Base-by-base conservation (phyloP, 2,329 filamentous ascomycete species). In the Aureobasidium pullulans region DNA sequence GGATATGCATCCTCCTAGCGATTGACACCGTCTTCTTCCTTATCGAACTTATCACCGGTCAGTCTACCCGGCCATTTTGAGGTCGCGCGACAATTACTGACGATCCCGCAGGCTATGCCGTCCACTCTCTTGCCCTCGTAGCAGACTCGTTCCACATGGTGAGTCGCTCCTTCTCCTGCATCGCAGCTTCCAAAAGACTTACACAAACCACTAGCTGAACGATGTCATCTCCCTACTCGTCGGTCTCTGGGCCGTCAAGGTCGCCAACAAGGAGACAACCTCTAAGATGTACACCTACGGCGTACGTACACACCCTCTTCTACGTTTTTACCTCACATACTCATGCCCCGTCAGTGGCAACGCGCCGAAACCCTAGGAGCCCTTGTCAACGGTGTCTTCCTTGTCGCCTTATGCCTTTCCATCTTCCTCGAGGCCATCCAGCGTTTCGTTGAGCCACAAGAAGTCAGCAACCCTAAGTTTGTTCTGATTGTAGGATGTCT, bases 71-170 rank as follows among this genome's bases (percentile, higher is more conserved):
- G 9, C 11, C 43, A 10, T 10, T 6, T 13, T 23, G 23, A 7
- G 16, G 23, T 40, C 42, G 32, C 19, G 54, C 54, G 54, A 34
- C 42, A 15, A 44, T 34, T 48, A 34, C 54, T 57, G 32, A 57
- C 54, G 28, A 28, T 5, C 23, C 16, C 6, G 32, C 19, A 57
- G 57, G 57, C 29, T 90, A 96, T 78, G 78, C 87, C 64, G 90
- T 96, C 62, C 87, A 92, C 70, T 97, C 94, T 16, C 83, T 99
- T 66, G 94, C 94, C 39, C 82, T 99, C 61, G 91, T 95, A 70
- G 94, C 94, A 57, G 94, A 99, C 77, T 91, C 94, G 62, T 99
- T 99, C 74, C 94, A 99, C 76, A 99, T 99, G 94, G 88, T 90
- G 71, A 67, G 81, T 73, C 39, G 6, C 13, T 13, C 11, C 19